phyloP scores from a whole-genome alignment of 2,329 filamentous ascomycete genomes.

The Hypoxylon sp. region DNA sequence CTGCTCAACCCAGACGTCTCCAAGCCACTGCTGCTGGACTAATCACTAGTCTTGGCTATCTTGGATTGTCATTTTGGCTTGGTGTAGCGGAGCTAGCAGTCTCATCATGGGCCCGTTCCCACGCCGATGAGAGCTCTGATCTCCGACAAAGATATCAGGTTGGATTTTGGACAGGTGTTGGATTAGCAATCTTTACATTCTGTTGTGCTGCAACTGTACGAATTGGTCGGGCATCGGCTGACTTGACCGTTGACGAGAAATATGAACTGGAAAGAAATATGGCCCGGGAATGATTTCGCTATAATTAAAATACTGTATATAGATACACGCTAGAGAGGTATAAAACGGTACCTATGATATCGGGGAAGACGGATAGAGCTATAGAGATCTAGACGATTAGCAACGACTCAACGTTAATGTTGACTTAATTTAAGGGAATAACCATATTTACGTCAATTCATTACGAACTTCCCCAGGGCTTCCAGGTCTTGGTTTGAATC shows the following conservation, averaged over 20 bases:
- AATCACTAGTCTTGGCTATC: constrained; percentile 78
- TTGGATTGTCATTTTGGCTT: constrained; percentile 80
- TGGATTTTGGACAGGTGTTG: constrained; percentile 53
- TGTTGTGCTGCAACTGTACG: constrained; percentile 49
- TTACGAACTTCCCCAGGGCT: no score
- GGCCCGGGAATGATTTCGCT: constrained; percentile 9
- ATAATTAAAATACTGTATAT: constrained; percentile 8
- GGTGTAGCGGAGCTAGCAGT: constrained; percentile 77
- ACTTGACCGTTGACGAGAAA: constrained; percentile 55
- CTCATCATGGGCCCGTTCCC: constrained; percentile 59
- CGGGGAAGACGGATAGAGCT: background rate
- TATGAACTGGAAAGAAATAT: constrained; percentile 30
- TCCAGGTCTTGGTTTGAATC: no score
- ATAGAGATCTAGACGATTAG: background rate
- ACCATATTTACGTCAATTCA: no score
- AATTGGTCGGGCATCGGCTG: constrained; percentile 52
- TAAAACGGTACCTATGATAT: background rate
- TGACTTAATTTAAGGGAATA: background rate
- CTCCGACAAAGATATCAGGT: constrained; percentile 52
- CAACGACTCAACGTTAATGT: background rate
- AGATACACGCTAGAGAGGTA: background rate
- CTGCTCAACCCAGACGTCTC: constrained; percentile 73
- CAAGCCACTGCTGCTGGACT: constrained; percentile 81
- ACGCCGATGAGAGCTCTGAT: constrained; percentile 33
- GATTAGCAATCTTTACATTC: constrained; percentile 48